Evolutionary conservation across 2,329 filamentous ascomycete genomes (phyloP).

Genomic region (Pseudogymnoascus sp.): DNA sequence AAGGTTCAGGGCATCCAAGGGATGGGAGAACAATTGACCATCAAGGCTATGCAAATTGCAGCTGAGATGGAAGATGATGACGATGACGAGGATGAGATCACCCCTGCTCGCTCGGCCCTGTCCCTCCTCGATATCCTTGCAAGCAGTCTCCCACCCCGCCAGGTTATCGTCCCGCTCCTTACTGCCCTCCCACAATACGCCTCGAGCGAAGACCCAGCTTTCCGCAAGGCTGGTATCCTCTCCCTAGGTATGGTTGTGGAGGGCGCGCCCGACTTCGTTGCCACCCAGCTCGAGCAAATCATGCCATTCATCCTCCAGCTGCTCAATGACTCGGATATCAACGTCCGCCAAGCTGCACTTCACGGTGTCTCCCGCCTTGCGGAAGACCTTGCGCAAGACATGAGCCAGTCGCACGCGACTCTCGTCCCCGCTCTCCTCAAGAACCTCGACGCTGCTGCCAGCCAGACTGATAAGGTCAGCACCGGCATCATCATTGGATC

Average conservation of each 20-base stretch:
- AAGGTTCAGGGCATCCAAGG: slow-evolving; percentile 85
- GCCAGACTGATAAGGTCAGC: slow-evolving; percentile 62
- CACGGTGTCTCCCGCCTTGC: slow-evolving; percentile 83
- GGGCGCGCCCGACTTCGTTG: slow-evolving; percentile 94
- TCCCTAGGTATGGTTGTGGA: slow-evolving; percentile 91
- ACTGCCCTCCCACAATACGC: slow-evolving; percentile 80
- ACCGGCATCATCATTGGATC: slow-evolving; percentile 81
- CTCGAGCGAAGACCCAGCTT: slow-evolving; percentile 61
- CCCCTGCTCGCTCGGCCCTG: slow-evolving; percentile 75
- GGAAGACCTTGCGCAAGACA: slow-evolving; percentile 86
- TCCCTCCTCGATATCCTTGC: slow-evolving; percentile 83
- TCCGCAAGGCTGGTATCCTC: slow-evolving; percentile 83
- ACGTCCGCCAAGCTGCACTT: slow-evolving; percentile 78
- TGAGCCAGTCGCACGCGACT: slow-evolving; percentile 73
- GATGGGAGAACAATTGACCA: slow-evolving; percentile 77
- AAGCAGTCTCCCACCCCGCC: slow-evolving; percentile 79
- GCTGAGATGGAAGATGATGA: slow-evolving; percentile 77
- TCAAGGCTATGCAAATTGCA: slow-evolving; percentile 79
- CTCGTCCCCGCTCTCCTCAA: slow-evolving; percentile 78
- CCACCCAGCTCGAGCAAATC: slow-evolving; percentile 79
- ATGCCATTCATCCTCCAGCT: slow-evolving; percentile 78
- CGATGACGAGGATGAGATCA: slow-evolving; percentile 74
- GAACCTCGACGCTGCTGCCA: slow-evolving; percentile 76
- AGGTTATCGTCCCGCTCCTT: slow-evolving; percentile 87
- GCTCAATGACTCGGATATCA: slow-evolving; percentile 72